Evolutionary conservation across 495 filamentous ascomycete species (phyloP).

Genomic region (Aspergillus hancockii): DNA sequence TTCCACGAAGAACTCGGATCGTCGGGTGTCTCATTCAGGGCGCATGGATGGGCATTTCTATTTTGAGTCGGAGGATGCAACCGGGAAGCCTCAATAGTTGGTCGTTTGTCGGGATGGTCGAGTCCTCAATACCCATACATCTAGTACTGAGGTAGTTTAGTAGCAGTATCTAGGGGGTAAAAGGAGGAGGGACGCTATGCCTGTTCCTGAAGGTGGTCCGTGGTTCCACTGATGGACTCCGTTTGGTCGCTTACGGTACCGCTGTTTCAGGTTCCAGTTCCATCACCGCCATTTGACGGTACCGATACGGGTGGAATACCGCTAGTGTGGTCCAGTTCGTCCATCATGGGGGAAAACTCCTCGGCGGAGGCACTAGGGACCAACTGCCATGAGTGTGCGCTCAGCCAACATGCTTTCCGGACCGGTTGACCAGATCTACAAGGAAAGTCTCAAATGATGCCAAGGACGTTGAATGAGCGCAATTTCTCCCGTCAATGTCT

Average conservation of each 20-base stretch:
- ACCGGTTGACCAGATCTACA: no score
- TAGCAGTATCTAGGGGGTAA: no score
- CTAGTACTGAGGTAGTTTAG: no score
- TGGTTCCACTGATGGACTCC: constrained; percentile 3
- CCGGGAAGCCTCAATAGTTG: background rate
- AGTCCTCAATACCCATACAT: no score
- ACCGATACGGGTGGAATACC: background rate
- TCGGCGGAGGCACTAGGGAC: no score
- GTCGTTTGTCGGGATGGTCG: no score
- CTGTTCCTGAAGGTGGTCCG: constrained; percentile 39
- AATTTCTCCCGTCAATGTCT: no score
- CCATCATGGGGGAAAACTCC: no score
- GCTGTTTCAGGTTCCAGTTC: constrained; percentile 5
- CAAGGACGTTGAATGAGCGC: background rate
- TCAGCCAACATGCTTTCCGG: no score
- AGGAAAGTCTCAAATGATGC: no score
- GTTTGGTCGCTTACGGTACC: background rate
- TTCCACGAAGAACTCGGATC: constrained; percentile 11
- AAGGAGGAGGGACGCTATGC: constrained; percentile 28
- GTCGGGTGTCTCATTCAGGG: background rate
- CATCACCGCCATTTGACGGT: background rate
- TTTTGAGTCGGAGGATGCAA: background rate
- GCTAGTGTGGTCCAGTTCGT: no score
- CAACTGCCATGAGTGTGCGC: no score
- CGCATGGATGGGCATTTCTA: constrained; percentile 1